Percentiles rank a stretch among this genome's conserved stretches.
phyloP scores from a whole-genome alignment of 108 stramenopile genomes.

The Pseudonitzschia delicatissima region DNA sequence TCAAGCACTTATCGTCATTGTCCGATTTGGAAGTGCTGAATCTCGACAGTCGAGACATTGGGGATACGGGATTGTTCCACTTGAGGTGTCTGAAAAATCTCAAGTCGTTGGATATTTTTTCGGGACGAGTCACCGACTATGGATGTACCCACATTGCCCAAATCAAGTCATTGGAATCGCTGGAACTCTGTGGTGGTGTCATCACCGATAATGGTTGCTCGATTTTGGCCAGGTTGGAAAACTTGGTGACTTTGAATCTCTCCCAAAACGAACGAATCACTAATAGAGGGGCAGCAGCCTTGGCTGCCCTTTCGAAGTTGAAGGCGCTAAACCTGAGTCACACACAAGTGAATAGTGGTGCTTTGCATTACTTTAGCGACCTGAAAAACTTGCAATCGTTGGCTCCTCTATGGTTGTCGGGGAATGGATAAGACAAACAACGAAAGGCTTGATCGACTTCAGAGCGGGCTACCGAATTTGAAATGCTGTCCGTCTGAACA shows the following conservation, averaged over 20 bases:
- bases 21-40: conserved; percentile 61
- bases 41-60: conserved; percentile 77
- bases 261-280: conserved; percentile 84
- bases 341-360: conserved; percentile 64
- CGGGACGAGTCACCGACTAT: conserved; percentile 69
- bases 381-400: conserved; percentile 60
- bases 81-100: conserved; percentile 49
- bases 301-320: conserved; percentile 69
- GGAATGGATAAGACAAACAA: conserved; percentile 48
- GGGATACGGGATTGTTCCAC: conserved; percentile 66
- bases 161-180: conserved; percentile 75
- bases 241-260: conserved; percentile 65
- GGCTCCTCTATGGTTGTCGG: conserved; percentile 70
- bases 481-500: conserved; percentile 70
- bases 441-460: conserved; percentile 44
- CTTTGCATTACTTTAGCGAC: conserved; percentile 57
- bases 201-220: conserved; percentile 75
- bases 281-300: conserved; percentile 70
- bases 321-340: conserved; percentile 79
- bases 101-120: conserved; percentile 76
- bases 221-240: conserved; percentile 58
- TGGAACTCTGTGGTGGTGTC: conserved; percentile 84
- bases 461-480: conserved; percentile 63
- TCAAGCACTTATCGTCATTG: conserved; percentile 59
- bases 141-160: conserved; percentile 69